Evolutionary conservation across 495 filamentous ascomycete species (phyloP), one percentile per base, ranked within the genome.

Genomic region (Ramalina intermedia): DNA sequence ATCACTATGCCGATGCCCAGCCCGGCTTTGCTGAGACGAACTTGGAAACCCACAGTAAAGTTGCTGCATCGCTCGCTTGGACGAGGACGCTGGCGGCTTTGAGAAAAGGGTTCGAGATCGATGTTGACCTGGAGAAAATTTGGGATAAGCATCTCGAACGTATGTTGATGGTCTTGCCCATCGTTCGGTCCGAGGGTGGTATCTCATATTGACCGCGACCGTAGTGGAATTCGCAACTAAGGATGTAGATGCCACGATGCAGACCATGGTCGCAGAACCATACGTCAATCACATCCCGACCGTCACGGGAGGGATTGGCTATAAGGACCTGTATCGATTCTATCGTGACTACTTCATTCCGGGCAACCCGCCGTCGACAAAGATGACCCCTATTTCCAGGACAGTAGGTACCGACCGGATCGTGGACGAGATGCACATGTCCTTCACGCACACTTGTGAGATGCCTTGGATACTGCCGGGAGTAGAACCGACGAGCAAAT

Each of bases 401-500:
- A 91, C 86, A 0, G 60, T 73, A 3, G 78, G 78, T 6, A 63
- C 69, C 0, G 76, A 82, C 54, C 69, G 74, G n/a, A 61, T 82
- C 1, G 77, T 78, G 4, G 78, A 81, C 46, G 78, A 81, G 53
- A 60, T 81, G 4, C 68, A 71, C 45, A 56, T 72, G 4, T 56
- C 69, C 2, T 89, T 87, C 54, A 81, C 80, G 24, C 88, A 95
- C 57, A 76, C 82, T 11, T 66, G 72, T 6, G 71, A 73, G 38
- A 72, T 94, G 21, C 80, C 82, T 29, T 94, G 87, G 88, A 78
- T 94, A 56, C 64, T 90, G 0, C 87, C 87, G 0, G 84, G 81
- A 0, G 69, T 94, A 1, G 77, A 82, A 0, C 73, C 86, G 3
- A 94, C 87, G 1, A 66, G 75, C 39, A 75, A 70, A 45, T 64